Percentiles rank a stretch among this genome's conserved stretches.
Conservation (phyloP, 768 basidiomycete genomes). For the Psilocybe cyanescens region DNA sequence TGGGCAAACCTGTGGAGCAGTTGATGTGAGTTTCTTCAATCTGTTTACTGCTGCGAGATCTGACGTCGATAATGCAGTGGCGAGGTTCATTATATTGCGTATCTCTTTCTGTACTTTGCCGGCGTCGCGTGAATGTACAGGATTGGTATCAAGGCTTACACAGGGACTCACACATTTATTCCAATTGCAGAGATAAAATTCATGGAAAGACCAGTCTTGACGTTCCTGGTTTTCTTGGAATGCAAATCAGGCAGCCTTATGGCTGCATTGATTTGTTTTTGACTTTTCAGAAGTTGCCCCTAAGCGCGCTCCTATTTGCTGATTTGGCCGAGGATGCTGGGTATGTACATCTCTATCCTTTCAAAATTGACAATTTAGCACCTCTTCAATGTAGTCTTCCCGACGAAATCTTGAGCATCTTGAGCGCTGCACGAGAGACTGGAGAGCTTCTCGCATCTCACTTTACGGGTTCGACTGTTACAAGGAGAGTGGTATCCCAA, state of each 20-base stretch:
- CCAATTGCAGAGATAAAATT: slow-evolving; percentile 1
- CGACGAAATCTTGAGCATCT: neutral
- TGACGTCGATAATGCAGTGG: neutral
- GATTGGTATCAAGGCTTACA: neutral
- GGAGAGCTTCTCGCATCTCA: slow-evolving; percentile 70
- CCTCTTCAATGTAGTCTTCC: neutral
- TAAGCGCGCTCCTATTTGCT: slow-evolving; percentile 56
- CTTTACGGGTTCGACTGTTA: slow-evolving; percentile 76
- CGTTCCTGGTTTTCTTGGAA: slow-evolving; percentile 4
- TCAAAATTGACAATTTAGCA: neutral
- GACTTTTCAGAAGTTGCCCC: slow-evolving; percentile 50
- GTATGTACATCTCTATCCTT: slow-evolving; percentile 36
- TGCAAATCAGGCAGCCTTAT: slow-evolving; percentile 10
- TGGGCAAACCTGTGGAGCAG: slow-evolving; percentile 36
- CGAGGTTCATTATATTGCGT: slow-evolving; percentile 20
- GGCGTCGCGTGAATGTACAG: slow-evolving; percentile 2
- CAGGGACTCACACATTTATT: neutral
- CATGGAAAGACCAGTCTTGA: slow-evolving; percentile 1
- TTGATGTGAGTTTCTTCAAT: neutral
- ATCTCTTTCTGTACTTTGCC: neutral
- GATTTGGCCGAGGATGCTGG: slow-evolving; percentile 67
- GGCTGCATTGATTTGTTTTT: neutral
- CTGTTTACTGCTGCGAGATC: neutral
- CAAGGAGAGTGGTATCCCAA: slow-evolving; percentile 69
- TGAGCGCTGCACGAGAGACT: slow-evolving; percentile 34